A percentile compares a stretch with the other conserved stretches of the same genome.
These are phyloP conservation scores for Hemerocallis citrina DNA, from an alignment of 106 monocot genomes.

Conservation along the genomic window DNA sequence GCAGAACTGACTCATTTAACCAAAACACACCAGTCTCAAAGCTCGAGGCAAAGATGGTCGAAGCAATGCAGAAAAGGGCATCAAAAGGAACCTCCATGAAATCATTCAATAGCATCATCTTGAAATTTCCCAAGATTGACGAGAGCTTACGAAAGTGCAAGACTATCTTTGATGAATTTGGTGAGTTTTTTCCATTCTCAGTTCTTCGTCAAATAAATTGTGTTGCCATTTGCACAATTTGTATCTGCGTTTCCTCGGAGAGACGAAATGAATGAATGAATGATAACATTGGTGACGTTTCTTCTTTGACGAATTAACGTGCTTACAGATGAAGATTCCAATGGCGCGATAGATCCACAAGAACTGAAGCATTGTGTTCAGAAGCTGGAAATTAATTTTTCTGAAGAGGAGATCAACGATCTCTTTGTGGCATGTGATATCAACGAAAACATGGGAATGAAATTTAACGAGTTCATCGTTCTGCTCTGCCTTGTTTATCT, in stretches of 20 bases:
- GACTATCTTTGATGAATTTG: slow-evolving; percentile 79
- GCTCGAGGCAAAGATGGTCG: slow-evolving; percentile 84
- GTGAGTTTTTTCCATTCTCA: slow-evolving; percentile 26
- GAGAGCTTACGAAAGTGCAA: slow-evolving; percentile 84
- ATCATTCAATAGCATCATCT: slow-evolving; percentile 70
- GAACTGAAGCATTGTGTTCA: slow-evolving; percentile 75
- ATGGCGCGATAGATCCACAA: slow-evolving; percentile 70
- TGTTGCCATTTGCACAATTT: not conserved
- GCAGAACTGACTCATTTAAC: slow-evolving; percentile 17
- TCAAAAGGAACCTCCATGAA: slow-evolving; percentile 54
- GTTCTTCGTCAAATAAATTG: not conserved
- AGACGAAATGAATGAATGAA: not conserved
- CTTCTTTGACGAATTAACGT: too few relatives aligned
- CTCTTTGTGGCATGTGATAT: slow-evolving; percentile 84
- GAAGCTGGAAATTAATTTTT: slow-evolving; percentile 57
- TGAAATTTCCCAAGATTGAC: slow-evolving; percentile 91
- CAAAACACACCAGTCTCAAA: slow-evolving; percentile 39
- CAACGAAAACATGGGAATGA: slow-evolving; percentile 69
- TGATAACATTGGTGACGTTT: too few relatives aligned
- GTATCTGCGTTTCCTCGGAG: not conserved
- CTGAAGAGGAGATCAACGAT: slow-evolving; percentile 71
- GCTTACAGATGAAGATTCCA: slow-evolving; percentile 79
- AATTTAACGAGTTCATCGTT: slow-evolving; percentile 96
- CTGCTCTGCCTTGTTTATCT: slow-evolving; percentile 94
- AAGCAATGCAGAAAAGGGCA: slow-evolving; percentile 66